A percentile compares a stretch with the other conserved stretches of the same genome.
Conservation (phyloP, 306 rosid species). For the Cicer judaicum region DNA sequence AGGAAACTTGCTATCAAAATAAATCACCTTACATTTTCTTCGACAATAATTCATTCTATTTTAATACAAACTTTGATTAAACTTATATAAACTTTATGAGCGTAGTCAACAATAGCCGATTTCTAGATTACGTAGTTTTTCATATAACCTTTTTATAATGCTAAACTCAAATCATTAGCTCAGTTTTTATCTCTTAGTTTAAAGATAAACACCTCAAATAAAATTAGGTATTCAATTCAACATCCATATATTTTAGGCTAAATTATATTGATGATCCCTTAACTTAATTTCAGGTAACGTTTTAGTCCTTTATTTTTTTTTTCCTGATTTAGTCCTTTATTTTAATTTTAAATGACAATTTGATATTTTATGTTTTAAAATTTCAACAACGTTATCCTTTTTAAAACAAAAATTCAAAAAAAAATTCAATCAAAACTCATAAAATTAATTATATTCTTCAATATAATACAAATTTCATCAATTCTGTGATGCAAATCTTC, state of each 20-base stretch:
- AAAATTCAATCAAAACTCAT: no score
- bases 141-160: not conserved
- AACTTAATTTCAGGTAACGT: no score
- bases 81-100: slow-evolving; percentile 48
- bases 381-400: no score
- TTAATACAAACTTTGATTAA: slow-evolving; percentile 46
- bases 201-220: slow-evolving; percentile 28
- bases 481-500: no score
- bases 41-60: slow-evolving; percentile 11
- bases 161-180: slow-evolving; percentile 36
- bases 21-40: slow-evolving; percentile 40
- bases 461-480: no score
- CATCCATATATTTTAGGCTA: not conserved
- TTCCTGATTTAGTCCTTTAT: no score
- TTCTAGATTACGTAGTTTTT: slow-evolving; percentile 41
- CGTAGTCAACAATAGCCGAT: slow-evolving; percentile 41
- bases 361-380: no score
- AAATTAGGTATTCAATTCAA: slow-evolving; percentile 44
- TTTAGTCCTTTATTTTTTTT: no score
- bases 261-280: no score
- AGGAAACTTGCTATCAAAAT: slow-evolving; percentile 32
- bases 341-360: no score
- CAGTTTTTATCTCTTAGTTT: slow-evolving; percentile 43
- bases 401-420: no score
- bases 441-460: no score